Evolutionary conservation across 2,329 filamentous ascomycete genomes (phyloP).

Genomic region (Trichoderma gracile): DNA sequence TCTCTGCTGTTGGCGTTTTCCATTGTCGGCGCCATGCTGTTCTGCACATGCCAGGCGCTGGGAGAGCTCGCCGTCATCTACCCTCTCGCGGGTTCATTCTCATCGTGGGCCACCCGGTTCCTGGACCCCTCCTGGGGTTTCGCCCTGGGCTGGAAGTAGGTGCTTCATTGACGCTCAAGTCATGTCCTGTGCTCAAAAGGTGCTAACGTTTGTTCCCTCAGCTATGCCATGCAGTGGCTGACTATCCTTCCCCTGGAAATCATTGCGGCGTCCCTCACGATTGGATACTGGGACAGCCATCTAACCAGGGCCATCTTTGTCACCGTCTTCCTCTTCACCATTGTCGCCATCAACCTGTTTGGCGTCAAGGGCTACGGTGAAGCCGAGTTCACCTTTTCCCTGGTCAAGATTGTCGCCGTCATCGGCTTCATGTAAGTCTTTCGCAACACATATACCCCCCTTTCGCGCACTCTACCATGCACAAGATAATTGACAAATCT

Average conservation of each 20-base stretch:
- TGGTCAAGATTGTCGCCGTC: slow-evolving; percentile 82
- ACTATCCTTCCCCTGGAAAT: slow-evolving; percentile 81
- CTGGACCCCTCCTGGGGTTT: slow-evolving; percentile 93
- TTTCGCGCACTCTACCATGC: too few relatives aligned
- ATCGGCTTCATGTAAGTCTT: slow-evolving; percentile 78
- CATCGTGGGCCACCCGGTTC: slow-evolving; percentile 88
- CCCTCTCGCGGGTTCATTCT: slow-evolving; percentile 89
- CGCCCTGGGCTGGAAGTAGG: slow-evolving; percentile 90
- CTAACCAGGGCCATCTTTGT: slow-evolving; percentile 76
- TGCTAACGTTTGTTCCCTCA: slow-evolving; percentile 37
- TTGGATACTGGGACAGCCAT: slow-evolving; percentile 72
- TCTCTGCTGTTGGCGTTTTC: slow-evolving; percentile 75
- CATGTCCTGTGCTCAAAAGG: background rate
- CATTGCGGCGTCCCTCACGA: slow-evolving; percentile 81
- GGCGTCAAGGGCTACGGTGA: slow-evolving; percentile 88
- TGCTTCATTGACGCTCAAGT: slow-evolving; percentile 27
- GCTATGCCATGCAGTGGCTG: slow-evolving; percentile 86
- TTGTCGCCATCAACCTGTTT: slow-evolving; percentile 82
- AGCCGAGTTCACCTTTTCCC: slow-evolving; percentile 83
- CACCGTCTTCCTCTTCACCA: slow-evolving; percentile 73
- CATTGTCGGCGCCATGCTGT: slow-evolving; percentile 83
- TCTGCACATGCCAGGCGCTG: slow-evolving; percentile 86
- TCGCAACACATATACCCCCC: background rate
- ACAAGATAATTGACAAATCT: too few relatives aligned
- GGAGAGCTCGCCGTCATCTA: slow-evolving; percentile 90